Conservation (phyloP, 2,329 filamentous ascomycete genomes). For the Aspergillus glaucus region DNA sequence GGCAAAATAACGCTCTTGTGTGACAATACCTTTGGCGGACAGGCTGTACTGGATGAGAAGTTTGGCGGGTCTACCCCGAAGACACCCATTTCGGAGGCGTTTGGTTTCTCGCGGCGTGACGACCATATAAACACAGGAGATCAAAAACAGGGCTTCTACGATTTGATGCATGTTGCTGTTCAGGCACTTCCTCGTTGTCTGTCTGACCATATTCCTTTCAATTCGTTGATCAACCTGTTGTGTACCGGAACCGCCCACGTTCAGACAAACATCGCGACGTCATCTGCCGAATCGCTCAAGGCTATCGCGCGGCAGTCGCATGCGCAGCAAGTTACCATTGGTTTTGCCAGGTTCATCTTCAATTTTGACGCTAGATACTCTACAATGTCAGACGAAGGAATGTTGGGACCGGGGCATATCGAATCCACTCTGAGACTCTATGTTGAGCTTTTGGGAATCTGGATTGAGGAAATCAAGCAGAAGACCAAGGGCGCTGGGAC, state of each 20-base stretch:
- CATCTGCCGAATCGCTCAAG: constrained; percentile 87
- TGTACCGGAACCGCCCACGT: constrained; percentile 97
- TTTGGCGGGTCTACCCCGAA: constrained; percentile 83
- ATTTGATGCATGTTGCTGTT: constrained; percentile 88
- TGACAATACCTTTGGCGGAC: constrained; percentile 93
- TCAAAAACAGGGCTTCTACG: constrained; percentile 90
- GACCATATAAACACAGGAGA: constrained; percentile 68
- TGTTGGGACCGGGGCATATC: constrained; percentile 89
- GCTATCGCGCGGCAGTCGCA: constrained; percentile 90
- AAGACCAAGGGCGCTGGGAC: constrained; percentile 69
- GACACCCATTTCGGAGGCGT: constrained; percentile 89
- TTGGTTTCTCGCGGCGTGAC: constrained; percentile 80
- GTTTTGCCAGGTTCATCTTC: constrained; percentile 96
- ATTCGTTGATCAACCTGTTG: constrained; percentile 84
- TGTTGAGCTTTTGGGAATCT: constrained; percentile 87
- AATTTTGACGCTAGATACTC: constrained; percentile 97
- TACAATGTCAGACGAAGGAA: constrained; percentile 95
- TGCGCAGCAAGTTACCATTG: constrained; percentile 91
- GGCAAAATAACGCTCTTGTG: constrained; percentile 95
- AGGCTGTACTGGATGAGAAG: constrained; percentile 92
- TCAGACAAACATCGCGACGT: constrained; percentile 82
- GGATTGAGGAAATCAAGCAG: constrained; percentile 92
- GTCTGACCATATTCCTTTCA: constrained; percentile 84
- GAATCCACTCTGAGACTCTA: constrained; percentile 90
- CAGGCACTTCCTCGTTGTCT: constrained; percentile 92